Base-by-base conservation (phyloP, 2,329 filamentous ascomycete species). In the Colletotrichum shisoi region DNA sequence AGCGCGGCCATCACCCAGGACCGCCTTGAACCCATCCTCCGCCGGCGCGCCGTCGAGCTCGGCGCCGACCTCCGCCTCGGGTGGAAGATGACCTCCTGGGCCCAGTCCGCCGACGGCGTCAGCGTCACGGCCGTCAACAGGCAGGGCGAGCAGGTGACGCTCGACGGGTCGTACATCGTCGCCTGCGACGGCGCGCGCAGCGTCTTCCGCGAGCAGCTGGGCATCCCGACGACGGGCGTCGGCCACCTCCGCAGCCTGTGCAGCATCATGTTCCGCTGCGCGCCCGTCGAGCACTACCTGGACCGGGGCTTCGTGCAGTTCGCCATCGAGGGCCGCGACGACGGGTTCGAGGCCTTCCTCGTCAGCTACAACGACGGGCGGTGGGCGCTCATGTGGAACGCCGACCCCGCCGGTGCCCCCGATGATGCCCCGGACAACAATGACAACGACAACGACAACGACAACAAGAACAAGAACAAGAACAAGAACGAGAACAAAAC, bases 1-100 rank as follows among this genome's bases (percentile, higher is more conserved):
- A 77, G 76, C 1, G 72, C 74, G 2, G 74, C 73, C 5, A 73
- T 76, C 0, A 74, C 80, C 0, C 79, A 81, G 45, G 79, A 81
- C 67, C 72, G 74, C 27, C 70, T 82, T 9, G 80, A 82, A 53
- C 76, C 76, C 1, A 73, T 81, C 3, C 71, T 82, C 3, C 69
- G 76, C 13, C 65, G 73, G 11, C 65, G 71, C 0, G 79, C 78
- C 5, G 49, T 71, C 7, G 71, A 77, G 51, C 72, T 73, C 9
- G 76, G 77, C 1, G 76, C 71, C 0, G 77, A 80, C 56, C 68
- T 79, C 3, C 73, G 76, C 4, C 78, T 79, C 15, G 69, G 74
- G 12, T 74, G 73, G 15, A 74, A 72, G 53, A 74, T 76, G 62
- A 51, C 77, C 73, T 64, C 68, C 0, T 73, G 72, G 68, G 6